Evolutionary conservation across 768 basidiomycete species (phyloP).

Genomic region (Suillus placidus): DNA sequence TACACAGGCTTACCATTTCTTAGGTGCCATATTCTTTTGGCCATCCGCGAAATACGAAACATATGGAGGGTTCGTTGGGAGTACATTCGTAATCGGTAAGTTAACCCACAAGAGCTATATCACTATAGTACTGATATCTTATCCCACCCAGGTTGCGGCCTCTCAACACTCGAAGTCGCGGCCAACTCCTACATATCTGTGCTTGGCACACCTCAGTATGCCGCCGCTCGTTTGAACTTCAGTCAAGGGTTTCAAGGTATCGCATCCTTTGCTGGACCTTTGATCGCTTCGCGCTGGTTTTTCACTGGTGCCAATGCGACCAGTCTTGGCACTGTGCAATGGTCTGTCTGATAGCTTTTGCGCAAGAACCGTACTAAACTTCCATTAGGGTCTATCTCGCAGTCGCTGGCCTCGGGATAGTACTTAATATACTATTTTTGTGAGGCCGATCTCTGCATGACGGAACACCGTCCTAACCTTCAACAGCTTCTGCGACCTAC

Average conservation of each 20-base stretch:
- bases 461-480: constrained; percentile 7
- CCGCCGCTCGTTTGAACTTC: constrained; percentile 76
- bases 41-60: constrained; percentile 67
- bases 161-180: constrained; percentile 68
- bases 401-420: constrained; percentile 62
- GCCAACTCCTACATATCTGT: constrained; percentile 83
- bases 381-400: constrained; percentile 60
- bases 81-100: constrained; percentile 69
- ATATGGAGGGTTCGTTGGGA: constrained; percentile 75
- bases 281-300: constrained; percentile 77
- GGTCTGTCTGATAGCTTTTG: constrained; percentile 35
- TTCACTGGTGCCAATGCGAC: constrained; percentile 65
- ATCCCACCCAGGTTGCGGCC: constrained; percentile 51
- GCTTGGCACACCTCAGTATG: constrained; percentile 66
- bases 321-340: constrained; percentile 68
- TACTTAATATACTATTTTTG: constrained; percentile 68
- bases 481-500: constrained; percentile 64
- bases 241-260: constrained; percentile 81
- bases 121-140: not conserved
- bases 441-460: constrained; percentile 31
- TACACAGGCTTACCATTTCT: constrained; percentile 8
- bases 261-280: constrained; percentile 71
- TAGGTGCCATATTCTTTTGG: constrained; percentile 80
- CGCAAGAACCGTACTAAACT: constrained; percentile 6
- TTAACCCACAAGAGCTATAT: not conserved